Evolutionary conservation across 1,284 basidiomycete species (phyloP), one percentile per base, ranked within the genome.

Genomic region (Apiotrichum gracile): DNA sequence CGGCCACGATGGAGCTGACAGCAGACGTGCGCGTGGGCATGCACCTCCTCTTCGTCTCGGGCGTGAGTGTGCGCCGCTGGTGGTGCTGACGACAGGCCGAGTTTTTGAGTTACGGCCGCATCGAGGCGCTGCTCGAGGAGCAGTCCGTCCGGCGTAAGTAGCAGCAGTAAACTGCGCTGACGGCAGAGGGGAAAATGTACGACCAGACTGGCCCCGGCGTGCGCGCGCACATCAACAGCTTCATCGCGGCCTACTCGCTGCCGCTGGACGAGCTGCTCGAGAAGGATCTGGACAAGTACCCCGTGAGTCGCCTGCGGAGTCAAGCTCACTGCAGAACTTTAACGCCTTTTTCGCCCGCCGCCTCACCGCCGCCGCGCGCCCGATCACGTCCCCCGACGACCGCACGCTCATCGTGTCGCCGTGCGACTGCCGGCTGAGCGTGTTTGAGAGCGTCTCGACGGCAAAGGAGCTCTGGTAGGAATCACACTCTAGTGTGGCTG

Each of bases 301-400:
- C 69, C 9, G 74, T 73, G 33, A 35, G 72, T 62, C 19, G n/a
- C 27, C 14, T 9, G 29, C 44, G 16, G n/a, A n/a, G n/a, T n/a
- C n/a, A n/a, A n/a, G 27, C n/a, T 24, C 24, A 39, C 12, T 3
- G 9, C 57, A 78, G 64, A 84, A 76, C 14, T 91, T 92, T 78
- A 92, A 91, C 72, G 80, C 87, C 24, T 91, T 92, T 76, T 91
- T 91, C 77, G 83, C 77, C 52, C 79, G 88, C 41, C 81, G 83
- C 61, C 78, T 91, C 40, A 81, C 81, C 55, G 75, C 82, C 0
- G 81, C 75, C 10, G 85, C 83, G 8, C 80, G 89, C 6, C 86
- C 85, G 0, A 79, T 88, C 12, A 79, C 83, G 42, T 76, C 83
- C 14, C 79, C 78, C 0, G 77, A 80, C 3, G 80, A 88, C 59